Evolutionary conservation across 2,329 filamentous ascomycete species (phyloP).

Genomic region (Exophiala xenobiotica): DNA sequence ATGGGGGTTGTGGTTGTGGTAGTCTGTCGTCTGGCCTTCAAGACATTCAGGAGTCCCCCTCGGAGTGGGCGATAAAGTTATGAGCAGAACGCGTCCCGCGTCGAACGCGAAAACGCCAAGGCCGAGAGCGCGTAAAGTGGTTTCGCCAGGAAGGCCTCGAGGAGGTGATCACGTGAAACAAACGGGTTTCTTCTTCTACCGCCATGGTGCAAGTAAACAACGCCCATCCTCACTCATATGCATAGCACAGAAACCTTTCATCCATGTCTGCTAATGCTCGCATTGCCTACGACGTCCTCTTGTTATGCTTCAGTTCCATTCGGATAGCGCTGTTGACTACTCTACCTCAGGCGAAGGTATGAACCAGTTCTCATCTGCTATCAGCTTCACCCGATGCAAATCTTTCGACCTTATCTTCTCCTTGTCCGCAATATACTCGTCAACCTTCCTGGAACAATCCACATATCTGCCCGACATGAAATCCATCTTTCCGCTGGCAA

Average conservation of each 20-base stretch:
- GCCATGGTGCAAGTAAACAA: no score
- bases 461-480: conserved; percentile 25
- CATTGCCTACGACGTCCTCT: no score
- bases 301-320: background rate
- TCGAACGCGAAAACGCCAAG: background rate
- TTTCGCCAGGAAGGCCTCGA: no score
- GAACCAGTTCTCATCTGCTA: conserved; percentile 19
- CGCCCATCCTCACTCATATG: no score
- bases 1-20: background rate
- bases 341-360: conserved; percentile 8
- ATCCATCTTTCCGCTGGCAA: conserved; percentile 21
- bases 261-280: no score
- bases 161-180: background rate
- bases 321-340: background rate
- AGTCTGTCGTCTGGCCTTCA: background rate
- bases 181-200: background rate
- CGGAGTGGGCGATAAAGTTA: no score
- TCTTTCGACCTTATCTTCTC: conserved; percentile 20
- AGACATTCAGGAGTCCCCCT: conserved; percentile 1
- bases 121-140: background rate
- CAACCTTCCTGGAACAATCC: conserved; percentile 19
- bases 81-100: background rate
- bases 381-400: conserved; percentile 20
- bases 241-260: no score
- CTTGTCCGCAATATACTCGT: conserved; percentile 16